phyloP scores from a whole-genome alignment of 345 rosid species.

The Acer campestre region DNA sequence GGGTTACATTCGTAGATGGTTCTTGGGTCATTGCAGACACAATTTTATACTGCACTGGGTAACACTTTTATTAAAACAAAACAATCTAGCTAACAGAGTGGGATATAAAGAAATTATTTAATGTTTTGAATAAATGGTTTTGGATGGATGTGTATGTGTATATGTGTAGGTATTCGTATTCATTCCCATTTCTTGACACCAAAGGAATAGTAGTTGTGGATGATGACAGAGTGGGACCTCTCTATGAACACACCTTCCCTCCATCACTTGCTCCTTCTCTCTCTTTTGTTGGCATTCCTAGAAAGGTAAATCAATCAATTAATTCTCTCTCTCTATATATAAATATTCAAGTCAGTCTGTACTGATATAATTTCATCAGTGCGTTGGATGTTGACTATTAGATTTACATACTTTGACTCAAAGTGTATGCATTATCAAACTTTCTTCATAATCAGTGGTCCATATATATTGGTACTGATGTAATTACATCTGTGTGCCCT shows the following conservation, averaged over 20 bases:
- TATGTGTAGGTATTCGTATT: slow-evolving; percentile 75
- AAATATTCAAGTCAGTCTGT: too few species aligned
- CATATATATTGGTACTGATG: too few species aligned
- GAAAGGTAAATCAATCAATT: slow-evolving; percentile 55
- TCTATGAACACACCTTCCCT: slow-evolving; percentile 95
- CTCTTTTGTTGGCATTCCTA: slow-evolving; percentile 83
- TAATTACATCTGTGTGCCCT: too few species aligned
- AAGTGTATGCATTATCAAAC: too few species aligned
- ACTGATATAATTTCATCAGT: too few species aligned
- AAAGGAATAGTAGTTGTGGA: slow-evolving; percentile 86
- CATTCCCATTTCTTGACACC: slow-evolving; percentile 94
- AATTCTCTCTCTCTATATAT: too few species aligned
- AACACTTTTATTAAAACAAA: slow-evolving; percentile 19
- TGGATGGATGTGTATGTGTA: neutral
- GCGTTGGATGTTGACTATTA: too few species aligned
- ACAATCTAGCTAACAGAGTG: too few species aligned
- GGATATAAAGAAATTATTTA: too few species aligned
- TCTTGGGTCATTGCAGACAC: slow-evolving; percentile 66
- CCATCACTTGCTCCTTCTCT: slow-evolving; percentile 89
- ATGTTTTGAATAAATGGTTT: too few species aligned
- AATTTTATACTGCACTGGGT: slow-evolving; percentile 93
- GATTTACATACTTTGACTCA: too few species aligned
- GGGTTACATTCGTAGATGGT: slow-evolving; percentile 62
- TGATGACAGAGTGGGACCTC: slow-evolving; percentile 93
- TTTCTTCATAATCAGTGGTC: too few species aligned